These are phyloP conservation scores for Xylariomycetidae sp. DNA, from an alignment of 2,329 filamentous ascomycete genomes.

Conservation along the genomic window DNA sequence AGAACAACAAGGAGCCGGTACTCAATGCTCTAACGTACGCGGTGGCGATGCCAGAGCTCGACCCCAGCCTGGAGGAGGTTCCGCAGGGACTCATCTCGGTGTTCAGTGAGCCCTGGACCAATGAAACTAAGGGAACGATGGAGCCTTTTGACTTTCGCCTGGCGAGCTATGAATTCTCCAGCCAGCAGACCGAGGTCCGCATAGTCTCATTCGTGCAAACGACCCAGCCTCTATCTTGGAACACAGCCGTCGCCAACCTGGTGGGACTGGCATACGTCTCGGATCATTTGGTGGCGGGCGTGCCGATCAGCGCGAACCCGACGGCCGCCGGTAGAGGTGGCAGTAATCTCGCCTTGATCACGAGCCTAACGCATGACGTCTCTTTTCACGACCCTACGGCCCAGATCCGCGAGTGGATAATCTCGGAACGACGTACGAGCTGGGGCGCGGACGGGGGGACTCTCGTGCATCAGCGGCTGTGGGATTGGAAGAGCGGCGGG, in stretches of 20 bases:
- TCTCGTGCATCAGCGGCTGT: conserved; percentile 1
- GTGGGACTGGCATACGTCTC: conserved; percentile 1
- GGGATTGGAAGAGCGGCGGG: background rate
- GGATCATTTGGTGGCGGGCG: conserved; percentile 1
- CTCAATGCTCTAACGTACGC: background rate
- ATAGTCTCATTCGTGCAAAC: background rate
- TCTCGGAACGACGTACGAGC: conserved; percentile 1
- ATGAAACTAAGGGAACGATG: background rate
- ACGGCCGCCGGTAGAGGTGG: background rate
- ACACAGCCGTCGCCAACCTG: background rate
- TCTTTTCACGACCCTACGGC: background rate
- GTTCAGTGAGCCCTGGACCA: background rate
- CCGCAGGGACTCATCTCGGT: background rate
- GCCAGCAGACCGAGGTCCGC: background rate
- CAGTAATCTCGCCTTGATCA: background rate
- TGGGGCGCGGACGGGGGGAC: conserved; percentile 1
- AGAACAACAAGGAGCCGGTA: background rate
- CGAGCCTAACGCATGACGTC: background rate
- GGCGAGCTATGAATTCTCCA: background rate
- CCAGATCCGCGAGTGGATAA: conserved; percentile 2
- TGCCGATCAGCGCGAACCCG: background rate
- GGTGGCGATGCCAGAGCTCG: background rate
- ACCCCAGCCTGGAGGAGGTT: background rate
- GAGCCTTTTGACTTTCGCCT: conserved; percentile 1
- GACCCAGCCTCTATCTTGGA: background rate